Evolutionary conservation across 2,329 filamentous ascomycete species (phyloP).

Genomic region (Beauveria australis): DNA sequence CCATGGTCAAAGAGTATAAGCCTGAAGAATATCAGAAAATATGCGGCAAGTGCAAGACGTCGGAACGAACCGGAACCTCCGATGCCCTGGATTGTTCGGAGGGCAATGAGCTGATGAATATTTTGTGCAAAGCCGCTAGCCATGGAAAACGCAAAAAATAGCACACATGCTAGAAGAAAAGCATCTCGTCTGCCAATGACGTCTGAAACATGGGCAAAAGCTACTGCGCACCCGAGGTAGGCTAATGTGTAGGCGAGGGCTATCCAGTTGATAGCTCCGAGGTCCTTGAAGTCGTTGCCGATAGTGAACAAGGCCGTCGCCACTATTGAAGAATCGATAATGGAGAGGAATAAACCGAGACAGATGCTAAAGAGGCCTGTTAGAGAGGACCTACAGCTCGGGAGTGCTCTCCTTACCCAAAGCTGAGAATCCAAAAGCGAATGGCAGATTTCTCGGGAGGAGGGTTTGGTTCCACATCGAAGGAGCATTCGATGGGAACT

Average conservation of each 20-base stretch:
- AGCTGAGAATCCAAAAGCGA: constrained; percentile 11
- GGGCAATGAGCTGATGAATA: constrained; percentile 34
- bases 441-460: background rate
- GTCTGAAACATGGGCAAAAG: constrained; percentile 47
- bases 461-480: background rate
- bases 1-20: constrained; percentile 48
- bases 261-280: constrained; percentile 43
- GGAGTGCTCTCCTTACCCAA: background rate
- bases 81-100: constrained; percentile 33
- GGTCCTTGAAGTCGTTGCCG: constrained; percentile 38
- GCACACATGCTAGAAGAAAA: constrained; percentile 39
- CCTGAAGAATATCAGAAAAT: constrained; percentile 21
- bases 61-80: constrained; percentile 39
- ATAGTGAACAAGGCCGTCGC: constrained; percentile 51
- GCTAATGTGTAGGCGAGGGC: constrained; percentile 47
- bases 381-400: background rate
- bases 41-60: constrained; percentile 6
- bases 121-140: constrained; percentile 41
- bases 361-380: constrained; percentile 29
- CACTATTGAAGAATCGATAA: constrained; percentile 53
- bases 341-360: constrained; percentile 47
- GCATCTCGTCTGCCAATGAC: constrained; percentile 45
- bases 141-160: constrained; percentile 50
- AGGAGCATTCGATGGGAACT: background rate
- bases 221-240: constrained; percentile 48